Base-by-base conservation (phyloP, 345 rosid genomes). In the Schrenkiella parvula region DNA sequence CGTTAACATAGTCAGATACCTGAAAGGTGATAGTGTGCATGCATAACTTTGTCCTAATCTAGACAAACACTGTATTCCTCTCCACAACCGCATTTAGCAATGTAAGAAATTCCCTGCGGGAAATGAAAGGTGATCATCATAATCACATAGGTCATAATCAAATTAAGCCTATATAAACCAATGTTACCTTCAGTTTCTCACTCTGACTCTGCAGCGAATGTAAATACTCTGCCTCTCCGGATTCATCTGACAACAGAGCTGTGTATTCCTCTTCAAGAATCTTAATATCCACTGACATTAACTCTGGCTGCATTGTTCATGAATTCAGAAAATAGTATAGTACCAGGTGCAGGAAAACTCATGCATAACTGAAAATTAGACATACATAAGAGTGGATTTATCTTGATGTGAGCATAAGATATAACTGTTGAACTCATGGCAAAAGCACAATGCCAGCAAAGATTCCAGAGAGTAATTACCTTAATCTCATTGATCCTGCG, bases 21-120 rank as follows among this genome's bases (percentile, higher is more conserved):
- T 58, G 54, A 38, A 58, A 38, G 54, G 28, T 43, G 37, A 63
- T 29, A 19, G 61, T n/a, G n/a, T 50, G 52, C 6, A 19, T 5
- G 34, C 3, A 14, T 18, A 5, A 35, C 48, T 32, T 60, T 2
- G 62, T 63, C 26, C 74, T 69, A 75, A 35, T 1, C 7, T 19
- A 63, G 37, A 55, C 79, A 32, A 62, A 87, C 84, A 75, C 35
- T 77, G 86, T 82, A 89, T 69, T 83, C 86, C 61, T 77, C 59
- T 69, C 88, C 90, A 62, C 93, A 87, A 9, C 56, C 62, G 58
- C 91, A 89, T 74, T 83, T 84, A 55, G 85, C 63, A 55, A 68
- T 70, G 59, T 77, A 80, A 53, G 90, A 83, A 71, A 85, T 80
- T 51, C 84, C 93, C 93, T 87, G 84, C 39, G 46, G 32, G 43